Evolutionary conservation across 371 early-diverging fungal species (phyloP), one percentile per base, ranked within the genome.

Genomic region (Lichtheimia hyalospora): DNA sequence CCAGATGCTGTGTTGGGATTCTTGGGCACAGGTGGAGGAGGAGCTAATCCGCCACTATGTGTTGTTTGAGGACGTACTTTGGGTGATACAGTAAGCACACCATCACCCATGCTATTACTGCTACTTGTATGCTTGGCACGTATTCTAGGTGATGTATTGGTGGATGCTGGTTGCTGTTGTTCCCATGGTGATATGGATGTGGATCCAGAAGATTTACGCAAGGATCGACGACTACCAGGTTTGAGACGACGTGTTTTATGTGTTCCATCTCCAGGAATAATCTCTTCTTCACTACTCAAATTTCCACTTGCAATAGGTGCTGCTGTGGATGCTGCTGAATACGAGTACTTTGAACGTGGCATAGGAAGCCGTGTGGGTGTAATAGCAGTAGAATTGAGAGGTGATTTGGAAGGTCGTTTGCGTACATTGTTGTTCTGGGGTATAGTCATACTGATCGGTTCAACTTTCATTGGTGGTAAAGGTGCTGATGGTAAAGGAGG

Each of bases 391-490:
- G 60, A 46, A 5, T 52, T 39, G 13, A 27, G 23, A 3, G 68
- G 61, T 14, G 68, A 61, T 18, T 63, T 54, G 13, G 51, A 25
- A n/a, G 62, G 40, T 24, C 54, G 24, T 27, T 60, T 52, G 2
- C 59, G 50, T 8, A 43, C 34, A 16, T 23, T 39, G 18, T 27
- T 51, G 3, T 20, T 53, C 40, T 51, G 21, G 59, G 68, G 62
- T 54, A 68, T 56, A 8, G 70, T 63, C 39, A 74, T 48, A 34
- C 56, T 69, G 15, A 81, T 41, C 2, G 81, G 81, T 43, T 77
- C 81, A 3, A 81, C 69, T 60, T 81, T 81, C 73, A 81, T 75
- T 15, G 81, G 81, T 40, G 81, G 81, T 20, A 81, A 44, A n/a
- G 74, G 54, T 39, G 75, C 48, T 10, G 81, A 61, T 48, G 66